These are phyloP conservation scores for Starmerella kuoi DNA, from an alignment of 805 yeast genomes.

Conservation along the genomic window DNA sequence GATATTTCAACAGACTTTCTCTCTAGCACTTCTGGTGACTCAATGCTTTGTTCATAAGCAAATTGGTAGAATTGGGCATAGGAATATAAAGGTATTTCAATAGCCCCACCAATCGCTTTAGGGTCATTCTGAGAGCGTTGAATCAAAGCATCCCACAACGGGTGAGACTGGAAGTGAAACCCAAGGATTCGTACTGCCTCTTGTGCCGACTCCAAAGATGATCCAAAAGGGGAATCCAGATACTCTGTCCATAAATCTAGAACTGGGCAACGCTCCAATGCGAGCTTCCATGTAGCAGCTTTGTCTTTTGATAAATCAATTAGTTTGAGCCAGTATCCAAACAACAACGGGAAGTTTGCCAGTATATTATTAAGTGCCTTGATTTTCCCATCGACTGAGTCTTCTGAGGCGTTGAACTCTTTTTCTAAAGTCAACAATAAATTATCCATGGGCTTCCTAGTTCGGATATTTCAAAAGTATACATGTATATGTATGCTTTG, in stretches of 20 bases:
- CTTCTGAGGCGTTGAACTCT: background rate
- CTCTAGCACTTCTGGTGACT: constrained; percentile 4
- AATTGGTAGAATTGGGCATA: constrained; percentile 64
- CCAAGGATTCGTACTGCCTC: constrained; percentile 47
- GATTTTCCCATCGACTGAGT: background rate
- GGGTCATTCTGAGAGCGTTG: constrained; percentile 39
- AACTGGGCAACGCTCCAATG: constrained; percentile 26
- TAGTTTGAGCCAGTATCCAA: constrained; percentile 35
- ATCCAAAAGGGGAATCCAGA: constrained; percentile 27
- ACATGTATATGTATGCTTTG: background rate
- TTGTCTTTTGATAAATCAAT: constrained; percentile 12
- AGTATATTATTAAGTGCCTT: constrained; percentile 22
- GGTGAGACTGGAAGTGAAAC: constrained; percentile 59
- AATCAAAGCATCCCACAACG: constrained; percentile 70
- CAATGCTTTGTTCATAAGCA: constrained; percentile 13
- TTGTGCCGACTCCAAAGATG: constrained; percentile 30
- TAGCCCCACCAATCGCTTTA: constrained; percentile 28
- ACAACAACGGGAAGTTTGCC: constrained; percentile 30
- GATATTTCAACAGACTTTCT: constrained; percentile 35
- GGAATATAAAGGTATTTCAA: constrained; percentile 62
- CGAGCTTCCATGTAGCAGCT: constrained; percentile 17
- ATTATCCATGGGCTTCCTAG: no score
- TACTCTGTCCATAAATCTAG: constrained; percentile 28
- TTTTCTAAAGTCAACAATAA: background rate
- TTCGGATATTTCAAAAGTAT: background rate